Percentiles rank a stretch among this genome's conserved stretches.
Evolutionary conservation across 768 basidiomycete species (phyloP).

Genomic region (Ramaria rubella): DNA sequence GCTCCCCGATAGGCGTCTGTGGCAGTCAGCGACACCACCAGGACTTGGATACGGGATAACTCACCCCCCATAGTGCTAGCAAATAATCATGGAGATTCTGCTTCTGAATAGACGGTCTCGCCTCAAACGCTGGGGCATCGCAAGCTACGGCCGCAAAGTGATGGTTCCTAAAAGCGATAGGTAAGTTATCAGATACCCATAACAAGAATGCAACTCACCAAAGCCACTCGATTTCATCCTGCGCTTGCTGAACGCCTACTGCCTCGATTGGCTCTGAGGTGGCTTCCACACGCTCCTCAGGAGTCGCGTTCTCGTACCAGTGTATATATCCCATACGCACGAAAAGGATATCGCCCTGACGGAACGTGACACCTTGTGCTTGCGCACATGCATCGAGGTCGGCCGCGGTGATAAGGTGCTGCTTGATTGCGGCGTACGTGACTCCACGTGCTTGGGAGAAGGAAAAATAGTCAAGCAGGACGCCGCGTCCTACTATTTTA

Average conservation of each 20-base stretch:
- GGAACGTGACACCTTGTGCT: slow-evolving; percentile 10
- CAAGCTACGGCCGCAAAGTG: slow-evolving; percentile 15
- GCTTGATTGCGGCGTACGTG: neutral
- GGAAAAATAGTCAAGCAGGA: slow-evolving; percentile 13
- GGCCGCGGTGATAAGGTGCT: neutral
- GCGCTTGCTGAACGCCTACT: neutral
- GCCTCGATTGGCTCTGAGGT: neutral
- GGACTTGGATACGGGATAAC: slow-evolving; percentile 1
- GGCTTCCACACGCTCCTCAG: neutral
- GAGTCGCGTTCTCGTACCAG: neutral
- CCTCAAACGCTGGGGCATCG: slow-evolving; percentile 11
- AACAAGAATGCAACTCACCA: neutral
- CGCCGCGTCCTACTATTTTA: slow-evolving; percentile 12
- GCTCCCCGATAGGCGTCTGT: slow-evolving; percentile 15
- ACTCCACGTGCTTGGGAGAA: slow-evolving; percentile 2
- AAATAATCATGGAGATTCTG: slow-evolving; percentile 3
- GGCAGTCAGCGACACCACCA: slow-evolving; percentile 6
- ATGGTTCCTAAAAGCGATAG: slow-evolving; percentile 7
- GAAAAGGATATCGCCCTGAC: slow-evolving; percentile 14
- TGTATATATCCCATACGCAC: slow-evolving; percentile 10
- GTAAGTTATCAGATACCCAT: neutral
- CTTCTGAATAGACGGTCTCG: slow-evolving; percentile 1
- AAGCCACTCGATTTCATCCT: slow-evolving; percentile 9
- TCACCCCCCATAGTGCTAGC: slow-evolving; percentile 5
- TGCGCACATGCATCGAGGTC: slow-evolving; percentile 10